Percentiles rank a stretch among this genome's conserved stretches.
These are phyloP conservation scores for Nicotiana noctiflora DNA, from an alignment of 257 asterid species.

Conservation along the genomic window DNA sequence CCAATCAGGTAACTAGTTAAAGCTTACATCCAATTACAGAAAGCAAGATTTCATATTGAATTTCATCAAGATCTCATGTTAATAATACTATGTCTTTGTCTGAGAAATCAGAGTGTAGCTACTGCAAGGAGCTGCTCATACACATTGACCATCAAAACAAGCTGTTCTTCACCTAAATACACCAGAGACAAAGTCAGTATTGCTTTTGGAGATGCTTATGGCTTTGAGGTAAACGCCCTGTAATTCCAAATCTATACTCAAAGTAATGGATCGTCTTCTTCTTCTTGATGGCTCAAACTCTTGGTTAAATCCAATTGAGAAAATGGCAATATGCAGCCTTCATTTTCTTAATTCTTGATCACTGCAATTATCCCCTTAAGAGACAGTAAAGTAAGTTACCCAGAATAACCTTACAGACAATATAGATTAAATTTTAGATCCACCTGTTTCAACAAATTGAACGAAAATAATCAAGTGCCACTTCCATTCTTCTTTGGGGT, in stretches of 20 bases:
- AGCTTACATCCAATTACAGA: background rate
- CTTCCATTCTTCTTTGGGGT: no score
- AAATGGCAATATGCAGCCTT: background rate
- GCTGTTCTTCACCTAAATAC: constrained; percentile 34
- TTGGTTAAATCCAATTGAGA: background rate
- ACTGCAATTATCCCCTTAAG: no score
- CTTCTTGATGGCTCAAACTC: background rate
- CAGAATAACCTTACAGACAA: no score
- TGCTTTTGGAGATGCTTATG: constrained; percentile 38
- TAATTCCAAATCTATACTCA: background rate
- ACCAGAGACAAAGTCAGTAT: constrained; percentile 40
- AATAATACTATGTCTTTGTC: background rate
- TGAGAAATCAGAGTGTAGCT: constrained; percentile 2
- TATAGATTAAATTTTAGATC: no score
- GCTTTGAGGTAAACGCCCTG: constrained; percentile 25
- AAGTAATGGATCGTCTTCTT: background rate
- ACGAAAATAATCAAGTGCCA: no score
- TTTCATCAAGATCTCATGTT: background rate
- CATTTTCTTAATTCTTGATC: no score
- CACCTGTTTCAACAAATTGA: no score
- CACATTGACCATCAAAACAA: constrained; percentile 36
- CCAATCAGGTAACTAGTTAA: constrained; percentile 6
- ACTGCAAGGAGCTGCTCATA: constrained; percentile 23
- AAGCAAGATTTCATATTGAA: background rate
- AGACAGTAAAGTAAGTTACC: no score